Base-by-base conservation (phyloP, 169 alveolate genomes). In the Ichthyophthirius multifiliis region DNA sequence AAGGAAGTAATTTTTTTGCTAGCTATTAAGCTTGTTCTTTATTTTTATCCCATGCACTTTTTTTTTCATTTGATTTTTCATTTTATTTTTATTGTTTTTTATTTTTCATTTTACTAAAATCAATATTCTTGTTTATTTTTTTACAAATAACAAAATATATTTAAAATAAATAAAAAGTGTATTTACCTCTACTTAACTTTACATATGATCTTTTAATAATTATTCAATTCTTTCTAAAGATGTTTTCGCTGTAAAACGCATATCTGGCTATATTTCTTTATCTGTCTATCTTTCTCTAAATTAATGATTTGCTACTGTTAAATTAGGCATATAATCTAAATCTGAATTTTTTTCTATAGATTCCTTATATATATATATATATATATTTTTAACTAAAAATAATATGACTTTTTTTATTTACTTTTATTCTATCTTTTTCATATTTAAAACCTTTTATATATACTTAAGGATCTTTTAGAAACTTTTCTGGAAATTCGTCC, bases 371-470 rank as follows among this genome's bases (percentile, higher is more conserved):
- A n/a, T n/a, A n/a, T n/a, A n/a, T n/a, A n/a, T n/a, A n/a, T n/a
- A n/a, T n/a, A n/a, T 65, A n/a, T n/a, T n/a, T n/a, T n/a, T n/a
- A n/a, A n/a, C n/a, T n/a, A n/a, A n/a, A n/a, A 2, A 4, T 65
- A 3, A 15, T 30, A 31, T 15, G 13, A 9, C 18, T 27, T 0
- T 20, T 41, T 5, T 9, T 1, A n/a, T 37, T 67, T 67, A 67
- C 77, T 39, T 34, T 45, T 15, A 81, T 81, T 31, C 86, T 43
- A 71, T 81, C 86, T 31, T 81, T 81, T 20, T 81, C 86, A 48
- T 81, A 82, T 30, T 81, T 81, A 39, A 81, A 81, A 12, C 86
- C 86, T 32, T 81, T 81, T 4, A 81, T 76, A 81, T 81, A 81
- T 35, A 81, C 37, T 81, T 81, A 37, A 0, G 86, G 82, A 48